phyloP scores from a whole-genome alignment of 371 early-diverging fungal species.

The Mortierella sp. region DNA sequence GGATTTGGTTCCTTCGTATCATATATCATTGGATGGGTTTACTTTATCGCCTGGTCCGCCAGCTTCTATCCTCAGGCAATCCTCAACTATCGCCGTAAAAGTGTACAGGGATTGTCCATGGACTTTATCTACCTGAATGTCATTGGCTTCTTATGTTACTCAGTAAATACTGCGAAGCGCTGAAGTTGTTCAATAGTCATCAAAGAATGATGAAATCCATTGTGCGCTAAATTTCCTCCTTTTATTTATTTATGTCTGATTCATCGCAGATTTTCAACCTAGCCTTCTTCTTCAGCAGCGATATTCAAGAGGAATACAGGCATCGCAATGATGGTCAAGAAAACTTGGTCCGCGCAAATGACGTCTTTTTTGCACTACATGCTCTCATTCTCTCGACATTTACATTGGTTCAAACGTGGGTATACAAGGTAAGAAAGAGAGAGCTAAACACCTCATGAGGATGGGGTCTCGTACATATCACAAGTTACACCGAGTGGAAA shows the following conservation, averaged over 20 bases:
- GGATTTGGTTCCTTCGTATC: slow-evolving; percentile 42
- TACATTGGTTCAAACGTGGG: slow-evolving; percentile 77
- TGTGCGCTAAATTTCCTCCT: background rate
- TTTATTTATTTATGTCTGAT: background rate
- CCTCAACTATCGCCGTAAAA: slow-evolving; percentile 75
- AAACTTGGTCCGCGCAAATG: slow-evolving; percentile 87
- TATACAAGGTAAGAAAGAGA: slow-evolving; percentile 72
- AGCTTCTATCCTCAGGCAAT: slow-evolving; percentile 83
- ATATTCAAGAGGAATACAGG: slow-evolving; percentile 81
- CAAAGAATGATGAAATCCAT: background rate
- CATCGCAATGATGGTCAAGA: slow-evolving; percentile 74
- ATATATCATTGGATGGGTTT: slow-evolving; percentile 66
- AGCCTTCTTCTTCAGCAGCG: slow-evolving; percentile 74
- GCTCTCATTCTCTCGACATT: slow-evolving; percentile 78
- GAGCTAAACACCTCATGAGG: background rate
- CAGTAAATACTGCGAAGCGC: slow-evolving; percentile 59
- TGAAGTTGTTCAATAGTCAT: background rate
- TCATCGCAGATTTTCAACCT: slow-evolving; percentile 78
- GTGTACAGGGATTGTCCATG: slow-evolving; percentile 90
- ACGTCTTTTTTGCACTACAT: slow-evolving; percentile 91
- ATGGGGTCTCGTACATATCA: background rate
- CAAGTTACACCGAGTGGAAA: background rate
- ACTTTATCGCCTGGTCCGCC: slow-evolving; percentile 82
- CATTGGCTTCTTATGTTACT: slow-evolving; percentile 88
- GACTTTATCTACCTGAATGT: slow-evolving; percentile 92